Base-by-base conservation (phyloP, 176 grass and related monocot species). In the Ampelocalamus luodianensis region DNA sequence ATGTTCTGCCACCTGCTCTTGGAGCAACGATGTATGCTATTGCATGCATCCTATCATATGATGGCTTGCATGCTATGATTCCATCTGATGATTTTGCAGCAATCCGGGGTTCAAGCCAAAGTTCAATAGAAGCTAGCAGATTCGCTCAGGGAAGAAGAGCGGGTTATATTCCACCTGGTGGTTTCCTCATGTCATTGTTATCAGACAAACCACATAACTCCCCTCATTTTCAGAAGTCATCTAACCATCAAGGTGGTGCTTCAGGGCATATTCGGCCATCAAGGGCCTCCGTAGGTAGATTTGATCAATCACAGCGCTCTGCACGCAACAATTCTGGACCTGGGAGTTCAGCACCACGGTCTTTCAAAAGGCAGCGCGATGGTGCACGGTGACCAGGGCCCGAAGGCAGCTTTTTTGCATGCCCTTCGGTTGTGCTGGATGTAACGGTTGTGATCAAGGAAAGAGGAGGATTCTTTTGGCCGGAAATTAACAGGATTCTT, bases 1-100 rank as follows among this genome's bases (percentile, higher is more conserved):
- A 79, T 85, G 85, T 83, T 79, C 86, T 98, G 26, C 93, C 93
- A 20, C 87, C 93, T 75, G 74, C 65, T 46, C 91, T 98, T 78
- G 88, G 90, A 42, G 91, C 96, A 45, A 92, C 96, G 4, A 89
- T 94, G 86, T 90, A 93, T 78, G 83, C 93, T 40, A 94, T 95
- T n/a, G 80, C 91, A 20, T 94, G 88, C 45, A 90, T 92, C 75
- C 90, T 98, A 23, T 89, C 96, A 70, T 95, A 89, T 56, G 93
- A 98, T 80, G 88, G 91, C 54, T 80, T 98, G 79, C 91, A 88
- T 78, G 59, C 70, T 71, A 76, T 89, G 51, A 40, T 89, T 50
- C 65, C 80, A 82, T 27, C 86, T 39, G 82, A 85, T 45, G 84
- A 85, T 22, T 23, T 50, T 5, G 12, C 63, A 20, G 34, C 71